Percentiles rank a stretch among this genome's conserved stretches.
These are phyloP conservation scores for Kurtzmaniella quercitrusa DNA, from an alignment of 1,139 yeast genomes.

Conservation along the genomic window DNA sequence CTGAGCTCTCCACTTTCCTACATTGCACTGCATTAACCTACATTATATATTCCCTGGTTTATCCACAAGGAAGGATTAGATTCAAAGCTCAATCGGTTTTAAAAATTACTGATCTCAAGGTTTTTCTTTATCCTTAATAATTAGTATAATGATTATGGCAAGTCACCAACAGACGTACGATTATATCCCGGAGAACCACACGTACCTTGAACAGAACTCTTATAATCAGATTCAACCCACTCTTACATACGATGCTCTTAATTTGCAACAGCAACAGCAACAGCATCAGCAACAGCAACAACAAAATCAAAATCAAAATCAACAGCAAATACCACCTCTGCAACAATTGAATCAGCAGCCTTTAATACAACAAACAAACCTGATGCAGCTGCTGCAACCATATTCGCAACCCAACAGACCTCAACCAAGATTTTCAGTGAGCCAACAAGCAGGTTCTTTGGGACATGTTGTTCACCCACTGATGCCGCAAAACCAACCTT, in stretches of 20 bases:
- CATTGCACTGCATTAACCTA: background rate
- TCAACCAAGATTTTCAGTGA: background rate
- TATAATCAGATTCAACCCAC: background rate
- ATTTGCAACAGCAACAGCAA: constrained; percentile 1
- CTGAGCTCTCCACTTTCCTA: constrained; percentile 1
- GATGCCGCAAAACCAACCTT: background rate
- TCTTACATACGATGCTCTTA: background rate
- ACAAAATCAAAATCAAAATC: background rate
- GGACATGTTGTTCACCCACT: constrained; percentile 2
- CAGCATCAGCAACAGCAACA: background rate
- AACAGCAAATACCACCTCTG: background rate
- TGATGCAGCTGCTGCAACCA: constrained; percentile 3
- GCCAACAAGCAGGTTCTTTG: constrained; percentile 11
- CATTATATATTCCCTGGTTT: background rate
- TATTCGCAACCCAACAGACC: background rate
- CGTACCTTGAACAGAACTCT: background rate
- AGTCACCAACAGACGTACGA: background rate
- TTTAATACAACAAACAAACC: constrained; percentile 4
- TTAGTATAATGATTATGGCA: background rate
- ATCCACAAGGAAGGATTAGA: background rate
- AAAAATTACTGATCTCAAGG: background rate
- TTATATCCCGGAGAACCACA: background rate
- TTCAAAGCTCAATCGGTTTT: background rate
- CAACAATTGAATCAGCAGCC: background rate
- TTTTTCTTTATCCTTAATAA: background rate